Percentiles rank a stretch among this genome's conserved stretches.
Evolutionary conservation across 1,139 yeast genomes (phyloP).

Genomic region (Saccharomyces hybrid): DNA sequence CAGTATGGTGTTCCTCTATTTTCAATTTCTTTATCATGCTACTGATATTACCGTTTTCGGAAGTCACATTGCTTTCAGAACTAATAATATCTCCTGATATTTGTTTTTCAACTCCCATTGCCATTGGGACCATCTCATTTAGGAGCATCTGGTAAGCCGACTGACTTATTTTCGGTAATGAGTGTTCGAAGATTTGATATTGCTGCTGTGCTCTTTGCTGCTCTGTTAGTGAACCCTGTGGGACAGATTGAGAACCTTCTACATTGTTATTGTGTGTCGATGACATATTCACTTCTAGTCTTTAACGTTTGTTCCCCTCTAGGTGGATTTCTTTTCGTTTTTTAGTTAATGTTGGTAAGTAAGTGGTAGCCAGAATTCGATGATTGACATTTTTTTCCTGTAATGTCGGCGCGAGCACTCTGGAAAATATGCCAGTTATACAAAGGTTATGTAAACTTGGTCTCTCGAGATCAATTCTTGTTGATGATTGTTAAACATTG

Average conservation of each 20-base stretch:
- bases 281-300: not conserved
- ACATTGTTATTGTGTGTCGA: not conserved
- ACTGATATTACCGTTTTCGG: not conserved
- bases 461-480: not conserved
- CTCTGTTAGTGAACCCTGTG: conserved; percentile 12
- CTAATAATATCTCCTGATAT: conserved; percentile 5
- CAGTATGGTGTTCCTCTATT: conserved; percentile 6
- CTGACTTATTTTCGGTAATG: conserved; percentile 27
- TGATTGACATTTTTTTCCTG: not conserved
- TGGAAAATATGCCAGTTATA: not conserved
- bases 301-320: not conserved
- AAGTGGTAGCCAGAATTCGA: not conserved
- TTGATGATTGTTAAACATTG: not conserved
- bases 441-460: not conserved
- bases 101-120: conserved; percentile 34
- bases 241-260: conserved; percentile 1
- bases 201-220: conserved; percentile 25
- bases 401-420: not conserved
- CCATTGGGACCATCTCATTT: conserved; percentile 68
- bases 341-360: not conserved
- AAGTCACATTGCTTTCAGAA: conserved; percentile 1
- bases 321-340: not conserved
- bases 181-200: conserved; percentile 26
- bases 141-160: conserved; percentile 39
- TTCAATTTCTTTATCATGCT: conserved; percentile 20